These are phyloP conservation scores for Pseudozyma sp. DNA, from an alignment of 1,284 basidiomycete species.

Conservation along the genomic window DNA sequence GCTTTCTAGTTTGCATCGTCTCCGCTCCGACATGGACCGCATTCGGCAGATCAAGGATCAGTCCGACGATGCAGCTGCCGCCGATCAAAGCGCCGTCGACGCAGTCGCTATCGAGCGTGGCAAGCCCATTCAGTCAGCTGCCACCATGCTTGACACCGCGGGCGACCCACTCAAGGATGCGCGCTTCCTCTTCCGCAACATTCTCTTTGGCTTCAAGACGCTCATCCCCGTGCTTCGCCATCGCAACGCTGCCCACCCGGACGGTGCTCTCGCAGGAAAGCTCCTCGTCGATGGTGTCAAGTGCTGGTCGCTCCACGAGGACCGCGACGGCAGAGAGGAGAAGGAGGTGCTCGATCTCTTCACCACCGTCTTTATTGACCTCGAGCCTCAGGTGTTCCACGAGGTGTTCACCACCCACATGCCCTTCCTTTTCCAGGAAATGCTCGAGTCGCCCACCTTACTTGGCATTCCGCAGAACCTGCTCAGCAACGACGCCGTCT, in stretches of 20 bases:
- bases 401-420: constrained; percentile 63
- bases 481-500: constrained; percentile 84
- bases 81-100: constrained; percentile 13
- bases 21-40: constrained; percentile 56
- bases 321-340: constrained; percentile 77
- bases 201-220: constrained; percentile 89
- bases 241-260: constrained; percentile 80
- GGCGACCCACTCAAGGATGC: constrained; percentile 72
- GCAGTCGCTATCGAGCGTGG: constrained; percentile 69
- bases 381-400: constrained; percentile 68
- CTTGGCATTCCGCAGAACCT: constrained; percentile 88
- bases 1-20: constrained; percentile 79
- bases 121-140: constrained; percentile 69
- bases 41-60: constrained; percentile 42
- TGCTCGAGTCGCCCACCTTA: constrained; percentile 77
- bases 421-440: constrained; percentile 64
- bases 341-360: constrained; percentile 90
- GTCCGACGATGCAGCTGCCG: constrained; percentile 13
- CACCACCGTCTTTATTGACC: constrained; percentile 71
- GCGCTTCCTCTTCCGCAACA: constrained; percentile 85
- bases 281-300: constrained; percentile 87
- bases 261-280: constrained; percentile 86
- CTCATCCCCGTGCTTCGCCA: constrained; percentile 83
- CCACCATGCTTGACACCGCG: constrained; percentile 69
- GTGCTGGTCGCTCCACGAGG: constrained; percentile 87